These are phyloP conservation scores for Trametes hirsuta DNA, from an alignment of 1,284 basidiomycete species.

Conservation along the genomic window DNA sequence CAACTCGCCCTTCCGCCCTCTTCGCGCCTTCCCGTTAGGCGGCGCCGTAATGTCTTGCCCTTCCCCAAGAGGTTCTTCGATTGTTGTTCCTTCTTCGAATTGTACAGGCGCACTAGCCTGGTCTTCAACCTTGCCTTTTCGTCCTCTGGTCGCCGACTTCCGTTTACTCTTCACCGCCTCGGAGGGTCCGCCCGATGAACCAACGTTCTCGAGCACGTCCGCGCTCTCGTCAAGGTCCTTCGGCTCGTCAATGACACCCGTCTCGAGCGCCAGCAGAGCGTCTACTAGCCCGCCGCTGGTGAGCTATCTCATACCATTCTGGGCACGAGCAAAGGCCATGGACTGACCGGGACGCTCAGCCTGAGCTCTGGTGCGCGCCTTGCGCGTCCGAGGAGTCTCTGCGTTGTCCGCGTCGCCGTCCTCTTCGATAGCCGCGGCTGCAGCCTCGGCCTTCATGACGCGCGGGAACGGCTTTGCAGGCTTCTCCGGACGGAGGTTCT, in stretches of 20 bases:
- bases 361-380: neutral
- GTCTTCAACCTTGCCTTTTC: neutral
- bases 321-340: neutral
- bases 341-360: neutral
- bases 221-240: constrained; percentile 15
- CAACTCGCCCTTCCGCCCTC: neutral
- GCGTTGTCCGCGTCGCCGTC: neutral
- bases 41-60: too few species aligned
- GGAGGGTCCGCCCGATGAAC: neutral
- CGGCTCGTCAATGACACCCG: constrained; percentile 12
- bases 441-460: constrained; percentile 1
- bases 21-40: too few species aligned
- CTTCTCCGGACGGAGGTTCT: constrained; percentile 42
- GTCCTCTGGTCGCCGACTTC: neutral
- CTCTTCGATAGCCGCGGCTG: neutral
- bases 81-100: too few species aligned
- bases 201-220: neutral
- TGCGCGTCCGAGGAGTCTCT: constrained; percentile 2
- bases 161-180: neutral
- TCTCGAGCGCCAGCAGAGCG: neutral
- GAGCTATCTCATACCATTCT: neutral
- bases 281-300: neutral
- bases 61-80: too few species aligned
- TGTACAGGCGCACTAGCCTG: neutral
- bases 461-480: constrained; percentile 45